A percentile compares a stretch with the other conserved stretches of the same genome.
Conservation (phyloP, 2,329 filamentous ascomycete species). For the Aureobasidium sp. region DNA sequence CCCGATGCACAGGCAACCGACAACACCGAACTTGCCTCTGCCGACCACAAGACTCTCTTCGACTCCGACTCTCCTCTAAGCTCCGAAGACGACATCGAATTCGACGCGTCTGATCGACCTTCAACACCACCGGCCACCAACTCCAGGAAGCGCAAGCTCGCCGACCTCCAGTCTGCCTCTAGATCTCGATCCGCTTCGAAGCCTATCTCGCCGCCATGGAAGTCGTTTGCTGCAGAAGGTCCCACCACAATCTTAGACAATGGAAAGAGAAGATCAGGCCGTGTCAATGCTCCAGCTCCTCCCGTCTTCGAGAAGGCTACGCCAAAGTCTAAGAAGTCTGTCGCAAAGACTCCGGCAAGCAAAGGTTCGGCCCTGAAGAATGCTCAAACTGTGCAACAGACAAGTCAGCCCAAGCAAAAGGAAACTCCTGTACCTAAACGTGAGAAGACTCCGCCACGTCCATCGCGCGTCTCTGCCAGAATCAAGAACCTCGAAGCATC, state of each 20-base stretch:
- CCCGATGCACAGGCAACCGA: constrained; percentile 3
- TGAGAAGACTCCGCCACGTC: constrained; percentile 3
- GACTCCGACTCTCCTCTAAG: not conserved
- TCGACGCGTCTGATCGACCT: constrained; percentile 9
- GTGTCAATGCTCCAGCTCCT: constrained; percentile 42
- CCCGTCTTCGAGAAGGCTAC: constrained; percentile 1
- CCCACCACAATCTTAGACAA: constrained; percentile 71
- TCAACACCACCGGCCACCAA: constrained; percentile 14
- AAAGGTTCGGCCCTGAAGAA: not conserved
- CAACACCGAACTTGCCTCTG: not conserved
- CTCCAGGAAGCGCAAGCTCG: constrained; percentile 55
- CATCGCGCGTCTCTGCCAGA: not conserved
- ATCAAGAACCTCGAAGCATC: constrained; percentile 1
- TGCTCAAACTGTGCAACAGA: not conserved
- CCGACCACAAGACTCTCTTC: not conserved
- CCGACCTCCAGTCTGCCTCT: constrained; percentile 23
- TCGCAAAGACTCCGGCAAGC: not conserved
- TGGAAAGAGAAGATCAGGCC: constrained; percentile 52
- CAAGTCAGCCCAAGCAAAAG: not conserved
- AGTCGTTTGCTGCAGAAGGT: constrained; percentile 71
- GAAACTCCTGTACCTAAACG: not conserved
- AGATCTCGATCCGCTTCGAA: constrained; percentile 21
- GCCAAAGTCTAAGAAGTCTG: not conserved
- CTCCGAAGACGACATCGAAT: not conserved
- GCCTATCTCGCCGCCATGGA: constrained; percentile 66